Percentiles rank a stretch among this genome's conserved stretches.
Evolutionary conservation across 352 stramenopile genomes (phyloP).

Genomic region (Globisporangium radiosum): DNA sequence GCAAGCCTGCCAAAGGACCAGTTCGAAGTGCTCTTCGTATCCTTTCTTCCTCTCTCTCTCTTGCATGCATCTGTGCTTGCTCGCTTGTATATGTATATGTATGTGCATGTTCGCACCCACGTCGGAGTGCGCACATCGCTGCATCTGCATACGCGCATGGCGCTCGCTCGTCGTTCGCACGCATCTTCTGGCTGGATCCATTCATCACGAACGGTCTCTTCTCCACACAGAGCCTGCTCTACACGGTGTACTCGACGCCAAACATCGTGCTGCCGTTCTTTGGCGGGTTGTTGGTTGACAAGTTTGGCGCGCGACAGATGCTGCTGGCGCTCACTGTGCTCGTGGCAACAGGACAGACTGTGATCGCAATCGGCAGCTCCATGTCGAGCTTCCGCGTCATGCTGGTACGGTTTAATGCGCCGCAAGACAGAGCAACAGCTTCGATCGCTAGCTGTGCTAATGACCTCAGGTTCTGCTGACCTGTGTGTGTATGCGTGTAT

Average conservation of each 20-base stretch:
- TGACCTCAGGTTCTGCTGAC: not conserved
- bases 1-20: conserved; percentile 20
- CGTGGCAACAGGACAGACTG: conserved; percentile 49
- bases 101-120: not conserved
- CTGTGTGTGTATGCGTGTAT: not conserved
- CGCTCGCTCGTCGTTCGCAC: not conserved
- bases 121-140: not conserved
- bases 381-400: conserved; percentile 38
- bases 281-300: conserved; percentile 70
- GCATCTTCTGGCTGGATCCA: not conserved
- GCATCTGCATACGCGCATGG: not conserved
- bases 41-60: conserved; percentile 8
- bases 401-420: conserved; percentile 13
- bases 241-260: conserved; percentile 78
- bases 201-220: not conserved
- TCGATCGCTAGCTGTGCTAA: too few relatives aligned
- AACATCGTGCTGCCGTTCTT: conserved; percentile 85
- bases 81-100: not conserved
- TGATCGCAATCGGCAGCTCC: conserved; percentile 62
- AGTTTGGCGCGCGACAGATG: conserved; percentile 49
- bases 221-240: conserved; percentile 62
- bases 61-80: not conserved
- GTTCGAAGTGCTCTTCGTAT: conserved; percentile 38
- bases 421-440: too few relatives aligned
- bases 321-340: conserved; percentile 58